Evolutionary conservation across 345 rosid species (phyloP).

Genomic region (Citrus mangshanensis): DNA sequence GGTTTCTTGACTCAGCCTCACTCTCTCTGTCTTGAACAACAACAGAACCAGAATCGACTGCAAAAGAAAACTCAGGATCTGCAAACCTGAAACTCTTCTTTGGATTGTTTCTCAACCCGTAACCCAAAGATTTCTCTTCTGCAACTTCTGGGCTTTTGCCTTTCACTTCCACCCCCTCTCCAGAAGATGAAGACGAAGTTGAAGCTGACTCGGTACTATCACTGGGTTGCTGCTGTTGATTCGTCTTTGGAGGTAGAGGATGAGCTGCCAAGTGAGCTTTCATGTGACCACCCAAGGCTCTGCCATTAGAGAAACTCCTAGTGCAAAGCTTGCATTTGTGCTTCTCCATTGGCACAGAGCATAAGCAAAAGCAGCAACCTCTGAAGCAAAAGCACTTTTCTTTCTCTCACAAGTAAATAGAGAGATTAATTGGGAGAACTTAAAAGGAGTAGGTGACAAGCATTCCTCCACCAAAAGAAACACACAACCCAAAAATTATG

Average conservation of each 20-base stretch:
- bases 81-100: constrained; percentile 57
- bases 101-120: constrained; percentile 74
- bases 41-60: constrained; percentile 36
- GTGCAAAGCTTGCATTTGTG: constrained; percentile 83
- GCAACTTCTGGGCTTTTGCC: constrained; percentile 17
- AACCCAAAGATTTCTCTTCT: constrained; percentile 36
- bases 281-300: constrained; percentile 98
- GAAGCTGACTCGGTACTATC: constrained; percentile 29
- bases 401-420: constrained; percentile 8
- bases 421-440: constrained; percentile 45
- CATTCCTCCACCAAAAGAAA: constrained; percentile 71
- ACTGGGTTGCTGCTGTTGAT: constrained; percentile 23
- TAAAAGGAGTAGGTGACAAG: constrained; percentile 98
- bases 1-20: constrained; percentile 74
- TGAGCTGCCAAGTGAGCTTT: constrained; percentile 73
- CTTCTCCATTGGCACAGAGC: constrained; percentile 50
- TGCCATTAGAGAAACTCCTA: constrained; percentile 71
- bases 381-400: constrained; percentile 16
- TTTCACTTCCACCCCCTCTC: constrained; percentile 26
- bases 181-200: constrained; percentile 53
- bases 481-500: constrained; percentile 49
- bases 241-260: constrained; percentile 28
- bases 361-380: constrained; percentile 13
- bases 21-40: constrained; percentile 59
- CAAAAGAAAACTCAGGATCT: constrained; percentile 67